Evolutionary conservation across 139 green algal species (phyloP).

Genomic region (Micractinium conductrix): DNA sequence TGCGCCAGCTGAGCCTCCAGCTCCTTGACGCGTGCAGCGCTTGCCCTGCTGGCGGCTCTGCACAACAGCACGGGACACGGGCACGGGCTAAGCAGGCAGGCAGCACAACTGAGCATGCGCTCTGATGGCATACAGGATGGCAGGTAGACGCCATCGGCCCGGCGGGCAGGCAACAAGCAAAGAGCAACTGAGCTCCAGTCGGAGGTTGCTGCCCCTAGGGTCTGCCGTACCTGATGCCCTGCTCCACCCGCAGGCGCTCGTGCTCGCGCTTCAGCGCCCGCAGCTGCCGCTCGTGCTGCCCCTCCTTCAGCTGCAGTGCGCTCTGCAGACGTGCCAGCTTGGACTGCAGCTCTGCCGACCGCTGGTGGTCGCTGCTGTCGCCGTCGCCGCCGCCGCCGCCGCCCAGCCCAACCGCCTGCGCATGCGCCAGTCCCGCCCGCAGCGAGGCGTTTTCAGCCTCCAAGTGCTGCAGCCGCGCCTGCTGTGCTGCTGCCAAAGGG

Average conservation of each 20-base stretch:
- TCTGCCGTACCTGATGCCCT: background rate
- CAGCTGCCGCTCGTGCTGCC: slow-evolving; percentile 23
- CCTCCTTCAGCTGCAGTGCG: background rate
- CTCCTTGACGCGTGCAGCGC: background rate
- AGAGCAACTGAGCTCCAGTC: too few species aligned
- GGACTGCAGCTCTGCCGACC: background rate
- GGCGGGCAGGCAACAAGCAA: background rate
- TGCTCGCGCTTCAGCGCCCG: background rate
- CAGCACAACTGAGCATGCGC: background rate
- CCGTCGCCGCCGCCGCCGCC: background rate
- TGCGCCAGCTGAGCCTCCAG: background rate
- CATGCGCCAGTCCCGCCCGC: background rate
- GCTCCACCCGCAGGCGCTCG: background rate
- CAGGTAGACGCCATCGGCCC: background rate
- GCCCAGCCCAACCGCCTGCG: background rate
- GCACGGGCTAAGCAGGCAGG: background rate
- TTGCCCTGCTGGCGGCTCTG: slow-evolving; percentile 1
- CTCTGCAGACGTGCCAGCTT: background rate
- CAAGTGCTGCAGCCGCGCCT: background rate
- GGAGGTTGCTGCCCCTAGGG: too few species aligned
- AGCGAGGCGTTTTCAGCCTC: slow-evolving; percentile 1
- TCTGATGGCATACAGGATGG: background rate
- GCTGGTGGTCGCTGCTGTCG: background rate
- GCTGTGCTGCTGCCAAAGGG: too few species aligned
- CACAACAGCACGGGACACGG: background rate